A percentile compares a stretch with the other conserved stretches of the same genome.
These are phyloP conservation scores for Cystobasidium tubakii DNA, from an alignment of 768 basidiomycete genomes.

Conservation along the genomic window DNA sequence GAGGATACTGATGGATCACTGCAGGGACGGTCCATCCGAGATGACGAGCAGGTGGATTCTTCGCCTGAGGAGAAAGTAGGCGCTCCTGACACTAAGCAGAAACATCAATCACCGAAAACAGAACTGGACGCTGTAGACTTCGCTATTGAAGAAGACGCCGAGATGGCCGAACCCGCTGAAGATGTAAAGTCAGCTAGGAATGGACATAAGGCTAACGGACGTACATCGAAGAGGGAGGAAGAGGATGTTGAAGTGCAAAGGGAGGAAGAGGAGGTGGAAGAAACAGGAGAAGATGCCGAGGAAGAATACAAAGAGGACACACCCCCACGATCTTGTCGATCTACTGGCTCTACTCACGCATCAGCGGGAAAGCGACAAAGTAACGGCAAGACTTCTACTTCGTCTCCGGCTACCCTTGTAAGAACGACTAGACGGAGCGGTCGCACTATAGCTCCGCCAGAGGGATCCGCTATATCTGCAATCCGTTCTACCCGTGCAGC, in stretches of 20 bases:
- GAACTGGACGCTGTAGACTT: neutral
- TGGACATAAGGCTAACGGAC: neutral
- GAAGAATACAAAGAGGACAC: neutral
- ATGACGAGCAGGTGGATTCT: neutral
- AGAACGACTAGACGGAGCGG: neutral
- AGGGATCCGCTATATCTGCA: neutral
- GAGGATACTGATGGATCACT: conserved; percentile 3
- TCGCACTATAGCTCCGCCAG: neutral
- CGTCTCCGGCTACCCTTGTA: neutral
- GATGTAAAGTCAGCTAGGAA: neutral
- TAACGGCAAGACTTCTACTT: neutral
- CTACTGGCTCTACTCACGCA: neutral
- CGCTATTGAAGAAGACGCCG: neutral
- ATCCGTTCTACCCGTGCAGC: neutral
- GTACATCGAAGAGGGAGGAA: neutral
- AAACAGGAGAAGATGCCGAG: neutral
- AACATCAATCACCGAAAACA: neutral
- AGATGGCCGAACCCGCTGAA: conserved; percentile 2
- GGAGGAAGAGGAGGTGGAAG: conserved; percentile 6
- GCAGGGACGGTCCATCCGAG: neutral
- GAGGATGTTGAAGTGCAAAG: neutral
- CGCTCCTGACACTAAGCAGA: neutral
- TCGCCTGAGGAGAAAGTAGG: neutral
- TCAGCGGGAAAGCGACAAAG: conserved; percentile 11
- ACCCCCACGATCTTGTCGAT: neutral